phyloP scores from a whole-genome alignment of 352 stramenopile species.

The Pythium guiyangense region DNA sequence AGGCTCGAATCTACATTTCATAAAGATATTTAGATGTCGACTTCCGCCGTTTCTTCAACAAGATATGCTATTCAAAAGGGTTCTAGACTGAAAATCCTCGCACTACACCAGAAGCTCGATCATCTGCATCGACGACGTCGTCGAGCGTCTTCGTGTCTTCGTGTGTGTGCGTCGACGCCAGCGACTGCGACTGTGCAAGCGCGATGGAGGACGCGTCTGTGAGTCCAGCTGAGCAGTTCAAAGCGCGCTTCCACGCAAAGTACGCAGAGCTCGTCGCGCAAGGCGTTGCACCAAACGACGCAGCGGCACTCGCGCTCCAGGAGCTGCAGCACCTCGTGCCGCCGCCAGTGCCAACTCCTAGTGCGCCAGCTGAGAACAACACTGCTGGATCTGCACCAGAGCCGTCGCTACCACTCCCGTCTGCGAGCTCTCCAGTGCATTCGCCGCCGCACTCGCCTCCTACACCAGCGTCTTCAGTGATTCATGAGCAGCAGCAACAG shows the following conservation, averaged over 20 bases:
- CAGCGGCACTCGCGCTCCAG: slow-evolving; percentile 45
- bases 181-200: no score
- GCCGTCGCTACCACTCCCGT: neutral
- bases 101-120: neutral
- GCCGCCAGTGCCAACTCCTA: neutral
- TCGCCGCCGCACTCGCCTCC: neutral
- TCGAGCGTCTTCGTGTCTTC: no score
- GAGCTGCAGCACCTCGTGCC: slow-evolving; percentile 38
- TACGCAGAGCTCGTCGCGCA: slow-evolving; percentile 47
- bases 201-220: neutral
- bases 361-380: neutral
- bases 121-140: neutral
- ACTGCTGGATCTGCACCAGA: neutral
- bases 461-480: neutral
- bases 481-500: neutral
- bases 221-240: slow-evolving; percentile 20
- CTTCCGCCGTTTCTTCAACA: no score
- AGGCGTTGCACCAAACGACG: slow-evolving; percentile 55
- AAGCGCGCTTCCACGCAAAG: slow-evolving; percentile 44
- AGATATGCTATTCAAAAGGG: no score
- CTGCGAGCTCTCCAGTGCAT: neutral
- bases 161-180: no score
- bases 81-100: neutral
- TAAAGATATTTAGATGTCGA: no score
- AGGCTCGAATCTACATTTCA: no score